Percentiles rank a stretch among this genome's conserved stretches.
Conservation (phyloP, 768 basidiomycete genomes). For the Plicaturopsis crispa region DNA sequence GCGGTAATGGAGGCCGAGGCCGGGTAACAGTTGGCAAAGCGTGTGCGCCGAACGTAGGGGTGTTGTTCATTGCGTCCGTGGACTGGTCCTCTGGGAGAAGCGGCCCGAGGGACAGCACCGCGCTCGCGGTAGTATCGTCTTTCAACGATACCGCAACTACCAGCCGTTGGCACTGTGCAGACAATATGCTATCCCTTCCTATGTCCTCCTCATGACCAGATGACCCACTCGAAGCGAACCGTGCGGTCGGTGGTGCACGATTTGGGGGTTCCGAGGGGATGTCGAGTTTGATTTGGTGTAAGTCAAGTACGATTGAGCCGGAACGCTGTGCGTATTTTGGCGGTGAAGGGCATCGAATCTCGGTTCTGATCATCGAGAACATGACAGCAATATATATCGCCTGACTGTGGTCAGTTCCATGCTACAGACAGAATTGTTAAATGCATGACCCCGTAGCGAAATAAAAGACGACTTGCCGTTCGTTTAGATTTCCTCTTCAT, state of each 20-base stretch:
- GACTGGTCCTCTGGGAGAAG: slow-evolving; percentile 17
- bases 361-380: slow-evolving; percentile 54
- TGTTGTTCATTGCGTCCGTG: too few species aligned
- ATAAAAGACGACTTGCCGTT: too few species aligned
- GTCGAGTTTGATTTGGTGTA: slow-evolving; percentile 42
- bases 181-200: slow-evolving; percentile 22
- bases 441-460: too few species aligned
- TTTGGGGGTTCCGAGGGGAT: too few species aligned
- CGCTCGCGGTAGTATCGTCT: slow-evolving; percentile 29
- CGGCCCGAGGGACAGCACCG: slow-evolving; percentile 45
- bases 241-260: slow-evolving; percentile 17
- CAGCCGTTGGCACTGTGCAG: slow-evolving; percentile 34
- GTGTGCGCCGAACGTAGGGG: too few species aligned
- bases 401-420: slow-evolving; percentile 3
- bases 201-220: slow-evolving; percentile 3
- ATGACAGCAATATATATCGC: slow-evolving; percentile 24
- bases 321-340: slow-evolving; percentile 41
- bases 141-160: slow-evolving; percentile 40
- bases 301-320: slow-evolving; percentile 59
- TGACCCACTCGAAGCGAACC: slow-evolving; percentile 15
- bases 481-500: too few species aligned
- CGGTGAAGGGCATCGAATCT: slow-evolving; percentile 63
- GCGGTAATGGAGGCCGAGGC: slow-evolving; percentile 17
- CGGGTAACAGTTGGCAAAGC: too few species aligned
- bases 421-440: slow-evolving; percentile 4